phyloP scores from a whole-genome alignment of 2,329 filamentous ascomycete genomes.

The Penicillium sp. region DNA sequence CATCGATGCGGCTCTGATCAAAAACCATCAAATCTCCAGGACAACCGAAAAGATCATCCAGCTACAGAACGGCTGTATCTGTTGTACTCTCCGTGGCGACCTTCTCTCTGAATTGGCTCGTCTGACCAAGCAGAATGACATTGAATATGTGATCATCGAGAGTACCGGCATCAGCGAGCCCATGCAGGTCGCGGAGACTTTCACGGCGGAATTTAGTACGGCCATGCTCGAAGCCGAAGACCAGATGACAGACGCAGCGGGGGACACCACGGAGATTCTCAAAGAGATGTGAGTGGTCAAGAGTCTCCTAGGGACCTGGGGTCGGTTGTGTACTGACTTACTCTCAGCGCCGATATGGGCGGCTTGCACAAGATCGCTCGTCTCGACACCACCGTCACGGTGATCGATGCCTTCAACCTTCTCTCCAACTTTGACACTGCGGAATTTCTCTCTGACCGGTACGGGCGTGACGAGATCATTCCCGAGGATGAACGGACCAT shows the following conservation, averaged over 20 bases:
- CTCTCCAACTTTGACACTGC: constrained; percentile 66
- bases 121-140: constrained; percentile 55
- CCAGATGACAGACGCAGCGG: constrained; percentile 37
- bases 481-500: constrained; percentile 67
- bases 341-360: constrained; percentile 47
- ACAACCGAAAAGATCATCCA: constrained; percentile 61
- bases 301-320: background rate
- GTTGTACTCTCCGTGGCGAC: constrained; percentile 67
- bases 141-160: constrained; percentile 68
- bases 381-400: constrained; percentile 66
- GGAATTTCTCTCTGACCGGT: constrained; percentile 60
- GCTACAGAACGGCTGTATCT: constrained; percentile 69
- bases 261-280: constrained; percentile 43
- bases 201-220: constrained; percentile 51
- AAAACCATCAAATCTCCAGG: constrained; percentile 51
- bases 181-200: constrained; percentile 68
- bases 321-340: constrained; percentile 8
- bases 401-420: constrained; percentile 68
- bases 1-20: constrained; percentile 59
- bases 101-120: constrained; percentile 63
- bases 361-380: constrained; percentile 60
- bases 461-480: constrained; percentile 53
- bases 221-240: constrained; percentile 46
- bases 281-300: constrained; percentile 40
- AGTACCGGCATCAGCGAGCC: constrained; percentile 67